Base-by-base conservation (phyloP, 768 basidiomycete species). In the Dioszegia crocea region DNA sequence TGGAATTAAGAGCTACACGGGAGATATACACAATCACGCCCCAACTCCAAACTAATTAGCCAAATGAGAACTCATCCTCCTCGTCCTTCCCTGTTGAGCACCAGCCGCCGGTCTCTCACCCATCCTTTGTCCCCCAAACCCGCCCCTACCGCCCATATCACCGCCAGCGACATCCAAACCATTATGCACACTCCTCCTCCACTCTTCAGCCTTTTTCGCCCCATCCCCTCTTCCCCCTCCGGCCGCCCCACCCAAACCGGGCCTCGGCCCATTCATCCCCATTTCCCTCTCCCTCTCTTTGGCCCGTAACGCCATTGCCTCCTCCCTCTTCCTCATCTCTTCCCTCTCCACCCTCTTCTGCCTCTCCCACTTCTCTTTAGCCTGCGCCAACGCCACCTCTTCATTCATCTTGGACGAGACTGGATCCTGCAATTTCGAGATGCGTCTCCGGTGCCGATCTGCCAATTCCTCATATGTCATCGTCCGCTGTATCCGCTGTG, bases 401-500 rank as follows among this genome's bases (percentile, higher is more conserved):
- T 91, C 88, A 69, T 83, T 84, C 78, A 86, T 85, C 1, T 86
- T 86, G 64, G 84, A 82, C n/a, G 88, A 91, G 30, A 96, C 78
- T 4, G 91, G 91, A 38, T 82, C 84, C 78, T 96, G 91, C 63
- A 96, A 73, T 68, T 85, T 84, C 31, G 82, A 83, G 80, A 96
- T 83, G 78, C 89, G 88, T 78, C 88, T 85, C 48, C 88, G 83
- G 67, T 94, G 91, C 17, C 91, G 81, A 65, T 90, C 88, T 46
- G 84, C 85, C 30, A 94, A 80, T 73, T 94, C 90, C 76, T 93
- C 91, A 72, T 88, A 89, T 1, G 91, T 90, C 58, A 84, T 83
- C 26, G 86, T 83, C 9, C 68, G 50, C 21, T 53, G 48, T 45
- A 21, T n/a, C n/a, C n/a, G n/a, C n/a, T 17, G 41, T 21, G 2